Base-by-base conservation (phyloP, 345 rosid genomes). In the Populus euphratica region DNA sequence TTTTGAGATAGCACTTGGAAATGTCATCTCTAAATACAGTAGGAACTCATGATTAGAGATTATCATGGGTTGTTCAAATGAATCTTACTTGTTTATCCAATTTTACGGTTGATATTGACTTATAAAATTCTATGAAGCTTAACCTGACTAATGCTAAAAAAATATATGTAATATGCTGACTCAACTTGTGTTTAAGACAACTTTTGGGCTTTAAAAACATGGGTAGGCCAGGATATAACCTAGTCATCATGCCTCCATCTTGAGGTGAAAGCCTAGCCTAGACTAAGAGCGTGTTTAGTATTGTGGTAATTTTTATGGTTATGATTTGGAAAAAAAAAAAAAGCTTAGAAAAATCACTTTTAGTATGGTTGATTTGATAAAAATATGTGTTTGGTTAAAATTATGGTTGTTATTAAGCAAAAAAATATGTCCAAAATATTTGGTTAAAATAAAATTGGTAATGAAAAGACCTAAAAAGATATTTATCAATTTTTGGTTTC, bases 1-100 rank as follows among this genome's bases (percentile, higher is more conserved):
- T 86, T 92, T 91, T 18, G 97, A 92, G 69, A 86, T 94, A 70
- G 93, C 97, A 9, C 89, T 94, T 39, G 98, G 96, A 83, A 92
- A 89, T 75, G 69, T 85, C 69, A 77, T 88, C 75, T 86, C 89
- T 2, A 90, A 86, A 86, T 94, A 94, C 85, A 93, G 97, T 89
- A 81, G 76, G 36, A 43, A 11, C 38, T 74, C 38, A 43, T 54
- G 14, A 65, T 72, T 43, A 64, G 65, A 66, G 27, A 72, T 67
- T 39, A 72, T 50, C 18, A 63, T 70, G 33, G 62, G 38, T 16
- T 13, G 8, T 29, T 38, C 25, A 35, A 59, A 35, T 43, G 70
- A 44, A 61, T 59, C 33, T 49, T 29, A 2, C 61, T 18, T 23
- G 50, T 63, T 14, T 16, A 25, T 59, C 36, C 21, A 50, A 62